Conservation (phyloP, 768 basidiomycete species). For the Mycena alexandri region DNA sequence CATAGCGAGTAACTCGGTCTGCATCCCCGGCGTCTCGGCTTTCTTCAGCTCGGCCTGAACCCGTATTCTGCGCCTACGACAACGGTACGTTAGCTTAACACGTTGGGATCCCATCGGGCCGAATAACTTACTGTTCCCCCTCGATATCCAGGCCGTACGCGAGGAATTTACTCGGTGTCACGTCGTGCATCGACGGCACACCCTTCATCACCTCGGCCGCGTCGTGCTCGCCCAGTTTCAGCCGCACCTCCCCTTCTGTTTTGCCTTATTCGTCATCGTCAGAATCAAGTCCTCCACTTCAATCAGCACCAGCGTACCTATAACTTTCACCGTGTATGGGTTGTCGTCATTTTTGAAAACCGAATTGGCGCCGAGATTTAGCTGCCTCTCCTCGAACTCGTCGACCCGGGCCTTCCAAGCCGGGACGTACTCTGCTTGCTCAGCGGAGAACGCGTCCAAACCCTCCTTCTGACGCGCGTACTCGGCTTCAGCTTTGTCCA, state of each 20-base stretch:
- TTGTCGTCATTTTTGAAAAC: neutral
- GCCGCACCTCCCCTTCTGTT: slow-evolving; percentile 3
- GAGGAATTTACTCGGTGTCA: slow-evolving; percentile 16
- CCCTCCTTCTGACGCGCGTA: neutral
- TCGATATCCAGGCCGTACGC: slow-evolving; percentile 9
- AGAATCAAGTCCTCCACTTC: too few relatives aligned
- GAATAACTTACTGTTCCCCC: slow-evolving; percentile 17
- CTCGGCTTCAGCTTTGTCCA: slow-evolving; percentile 7
- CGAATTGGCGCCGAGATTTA: neutral
- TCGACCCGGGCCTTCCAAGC: slow-evolving; percentile 16
- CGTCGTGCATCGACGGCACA: neutral
- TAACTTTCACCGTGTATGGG: neutral
- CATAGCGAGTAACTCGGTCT: neutral
- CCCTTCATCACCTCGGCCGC: neutral
- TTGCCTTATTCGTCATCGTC: neutral
- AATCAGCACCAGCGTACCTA: too few relatives aligned
- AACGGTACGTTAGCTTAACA: too few relatives aligned
- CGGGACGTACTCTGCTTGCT: neutral
- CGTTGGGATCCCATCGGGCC: too few relatives aligned
- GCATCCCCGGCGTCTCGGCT: neutral
- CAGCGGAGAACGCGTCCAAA: slow-evolving; percentile 12
- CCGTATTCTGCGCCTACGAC: neutral
- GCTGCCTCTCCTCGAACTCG: slow-evolving; percentile 1
- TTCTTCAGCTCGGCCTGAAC: slow-evolving; percentile 14
- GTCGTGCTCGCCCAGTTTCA: neutral